These are phyloP conservation scores for Pseudogymnoascus sp. DNA, from an alignment of 2,329 filamentous ascomycete genomes.

Conservation along the genomic window DNA sequence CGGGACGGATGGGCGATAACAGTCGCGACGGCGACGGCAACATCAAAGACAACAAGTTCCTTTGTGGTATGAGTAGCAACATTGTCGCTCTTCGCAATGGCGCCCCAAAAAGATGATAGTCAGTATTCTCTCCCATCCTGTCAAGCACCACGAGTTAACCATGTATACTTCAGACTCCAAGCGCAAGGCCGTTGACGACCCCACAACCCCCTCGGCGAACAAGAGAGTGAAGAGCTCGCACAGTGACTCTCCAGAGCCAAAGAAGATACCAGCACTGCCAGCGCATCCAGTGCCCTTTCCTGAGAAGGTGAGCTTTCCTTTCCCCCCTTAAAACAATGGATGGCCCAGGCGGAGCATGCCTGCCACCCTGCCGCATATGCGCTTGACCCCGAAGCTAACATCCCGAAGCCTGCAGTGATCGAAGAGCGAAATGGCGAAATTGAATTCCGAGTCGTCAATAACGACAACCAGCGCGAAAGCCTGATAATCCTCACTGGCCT, in stretches of 20 bases:
- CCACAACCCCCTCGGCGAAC: slow-evolving; percentile 48
- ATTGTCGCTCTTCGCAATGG: neutral
- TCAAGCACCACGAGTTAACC: neutral
- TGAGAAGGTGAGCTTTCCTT: slow-evolving; percentile 58
- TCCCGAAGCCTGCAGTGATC: slow-evolving; percentile 65
- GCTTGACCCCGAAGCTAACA: slow-evolving; percentile 21
- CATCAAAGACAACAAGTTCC: neutral
- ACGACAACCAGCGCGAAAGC: slow-evolving; percentile 79
- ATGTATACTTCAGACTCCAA: slow-evolving; percentile 42
- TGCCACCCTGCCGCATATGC: neutral
- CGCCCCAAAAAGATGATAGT: neutral
- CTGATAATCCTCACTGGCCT: slow-evolving; percentile 90
- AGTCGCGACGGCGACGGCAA: neutral
- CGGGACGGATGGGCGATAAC: neutral
- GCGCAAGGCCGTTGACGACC: slow-evolving; percentile 64
- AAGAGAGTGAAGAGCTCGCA: slow-evolving; percentile 55
- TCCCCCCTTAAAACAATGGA: neutral
- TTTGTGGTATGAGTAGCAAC: neutral
- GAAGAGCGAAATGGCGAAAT: slow-evolving; percentile 93
- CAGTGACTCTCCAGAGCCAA: slow-evolving; percentile 35
- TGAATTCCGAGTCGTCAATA: slow-evolving; percentile 96
- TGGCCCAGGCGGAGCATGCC: neutral
- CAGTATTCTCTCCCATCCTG: neutral
- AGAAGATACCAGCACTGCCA: slow-evolving; percentile 40
- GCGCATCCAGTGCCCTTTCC: slow-evolving; percentile 73